Evolutionary conservation across 495 filamentous ascomycete genomes (phyloP).

Genomic region (Penicillium verhagenii): DNA sequence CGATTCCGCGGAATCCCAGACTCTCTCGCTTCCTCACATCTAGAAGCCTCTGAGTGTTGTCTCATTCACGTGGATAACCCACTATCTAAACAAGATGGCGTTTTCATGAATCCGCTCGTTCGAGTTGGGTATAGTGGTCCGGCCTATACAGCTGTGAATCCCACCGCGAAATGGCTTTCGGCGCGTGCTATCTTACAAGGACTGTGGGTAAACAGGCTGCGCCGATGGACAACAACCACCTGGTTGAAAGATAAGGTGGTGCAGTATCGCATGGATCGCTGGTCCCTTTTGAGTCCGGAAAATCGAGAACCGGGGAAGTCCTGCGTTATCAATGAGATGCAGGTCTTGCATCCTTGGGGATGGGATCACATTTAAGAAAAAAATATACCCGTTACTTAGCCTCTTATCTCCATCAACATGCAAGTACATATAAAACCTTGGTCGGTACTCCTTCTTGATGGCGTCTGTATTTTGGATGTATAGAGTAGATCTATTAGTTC

Average conservation of each 20-base stretch:
- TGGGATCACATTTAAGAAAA: conserved; percentile 66
- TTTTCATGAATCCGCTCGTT: conserved; percentile 77
- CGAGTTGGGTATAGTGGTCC: conserved; percentile 66
- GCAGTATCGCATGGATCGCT: conserved; percentile 38
- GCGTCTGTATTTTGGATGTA: neutral
- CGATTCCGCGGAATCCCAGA: conserved; percentile 72
- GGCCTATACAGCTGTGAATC: conserved; percentile 57
- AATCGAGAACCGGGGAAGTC: conserved; percentile 55
- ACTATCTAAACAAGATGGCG: conserved; percentile 51
- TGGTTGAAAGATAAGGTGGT: conserved; percentile 39
- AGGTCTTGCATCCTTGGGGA: conserved; percentile 69
- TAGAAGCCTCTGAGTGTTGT: conserved; percentile 83
- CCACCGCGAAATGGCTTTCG: conserved; percentile 40
- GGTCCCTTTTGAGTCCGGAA: conserved; percentile 34
- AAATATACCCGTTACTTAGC: neutral
- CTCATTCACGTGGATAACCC: conserved; percentile 77
- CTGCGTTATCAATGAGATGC: conserved; percentile 84
- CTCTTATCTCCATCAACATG: too few species aligned
- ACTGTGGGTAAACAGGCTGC: conserved; percentile 59
- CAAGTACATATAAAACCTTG: too few species aligned
- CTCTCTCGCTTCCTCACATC: conserved; percentile 60
- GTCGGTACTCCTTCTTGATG: too few species aligned
- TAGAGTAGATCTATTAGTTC: too few species aligned
- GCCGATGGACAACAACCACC: conserved; percentile 45
- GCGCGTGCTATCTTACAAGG: conserved; percentile 34